Conservation (phyloP, 768 basidiomycete genomes). For the Termitomyces sp. region DNA sequence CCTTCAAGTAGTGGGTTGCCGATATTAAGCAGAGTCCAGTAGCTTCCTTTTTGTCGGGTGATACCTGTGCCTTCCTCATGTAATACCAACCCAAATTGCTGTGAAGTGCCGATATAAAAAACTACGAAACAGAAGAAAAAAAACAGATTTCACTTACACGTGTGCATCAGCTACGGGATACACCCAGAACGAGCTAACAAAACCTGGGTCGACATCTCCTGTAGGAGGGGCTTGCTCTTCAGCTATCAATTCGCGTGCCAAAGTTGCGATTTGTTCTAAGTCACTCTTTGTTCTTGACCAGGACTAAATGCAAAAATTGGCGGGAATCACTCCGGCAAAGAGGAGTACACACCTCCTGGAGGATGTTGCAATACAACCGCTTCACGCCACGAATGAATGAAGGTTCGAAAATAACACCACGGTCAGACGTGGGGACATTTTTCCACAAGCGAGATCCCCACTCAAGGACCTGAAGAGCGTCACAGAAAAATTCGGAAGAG, state of each 20-base stretch:
- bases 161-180: slow-evolving; percentile 32
- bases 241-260: slow-evolving; percentile 25
- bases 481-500: slow-evolving; percentile 28
- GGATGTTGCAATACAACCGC: slow-evolving; percentile 24
- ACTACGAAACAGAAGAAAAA: background rate
- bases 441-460: slow-evolving; percentile 37
- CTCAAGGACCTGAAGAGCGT: slow-evolving; percentile 33
- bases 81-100: slow-evolving; percentile 27
- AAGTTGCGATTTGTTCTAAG: slow-evolving; percentile 24
- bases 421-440: slow-evolving; percentile 29
- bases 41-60: slow-evolving; percentile 4
- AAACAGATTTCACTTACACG: slow-evolving; percentile 22
- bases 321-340: background rate
- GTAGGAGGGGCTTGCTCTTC: slow-evolving; percentile 20
- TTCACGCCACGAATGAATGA: slow-evolving; percentile 39
- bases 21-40: slow-evolving; percentile 18
- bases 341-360: slow-evolving; percentile 25
- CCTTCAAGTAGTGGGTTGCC: slow-evolving; percentile 24
- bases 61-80: slow-evolving; percentile 12
- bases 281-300: slow-evolving; percentile 13
- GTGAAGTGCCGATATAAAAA: background rate
- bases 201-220: slow-evolving; percentile 20
- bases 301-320: slow-evolving; percentile 4
- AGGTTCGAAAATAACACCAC: slow-evolving; percentile 37
- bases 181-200: slow-evolving; percentile 29